A percentile compares a stretch with the other conserved stretches of the same genome.
Conservation (phyloP, 768 basidiomycete species). For the Mycena belliarum region DNA sequence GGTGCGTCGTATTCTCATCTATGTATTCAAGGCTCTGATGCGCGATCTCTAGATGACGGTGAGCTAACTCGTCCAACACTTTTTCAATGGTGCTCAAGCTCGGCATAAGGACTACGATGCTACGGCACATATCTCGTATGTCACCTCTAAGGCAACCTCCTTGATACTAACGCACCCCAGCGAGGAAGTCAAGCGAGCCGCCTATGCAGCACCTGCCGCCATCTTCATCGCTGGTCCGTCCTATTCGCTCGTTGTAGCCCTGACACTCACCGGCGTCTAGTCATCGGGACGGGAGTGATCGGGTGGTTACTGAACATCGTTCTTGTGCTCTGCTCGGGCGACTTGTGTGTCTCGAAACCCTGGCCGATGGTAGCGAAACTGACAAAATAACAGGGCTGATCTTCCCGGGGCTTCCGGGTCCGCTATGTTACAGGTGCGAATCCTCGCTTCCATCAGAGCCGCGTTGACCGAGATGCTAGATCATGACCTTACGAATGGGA, state of each 20-base stretch:
- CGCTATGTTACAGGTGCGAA: slow-evolving; percentile 64
- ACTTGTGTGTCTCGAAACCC: slow-evolving; percentile 48
- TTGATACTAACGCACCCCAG: slow-evolving; percentile 35
- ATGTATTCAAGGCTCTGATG: slow-evolving; percentile 2
- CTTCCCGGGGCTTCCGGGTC: slow-evolving; percentile 72
- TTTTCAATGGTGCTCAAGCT: background rate
- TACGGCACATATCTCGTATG: slow-evolving; percentile 80
- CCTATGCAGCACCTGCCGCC: slow-evolving; percentile 53
- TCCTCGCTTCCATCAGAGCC: background rate
- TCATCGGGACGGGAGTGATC: slow-evolving; percentile 73
- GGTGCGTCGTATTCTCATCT: slow-evolving; percentile 39
- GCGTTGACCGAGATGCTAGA: slow-evolving; percentile 38
- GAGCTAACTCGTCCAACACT: slow-evolving; percentile 24
- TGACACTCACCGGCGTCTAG: slow-evolving; percentile 34
- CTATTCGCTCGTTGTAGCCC: background rate
- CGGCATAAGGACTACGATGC: slow-evolving; percentile 71
- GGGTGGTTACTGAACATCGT: slow-evolving; percentile 91
- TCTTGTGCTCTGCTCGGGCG: slow-evolving; percentile 80
- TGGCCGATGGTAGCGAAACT: slow-evolving; percentile 1
- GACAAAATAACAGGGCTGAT: slow-evolving; percentile 42
- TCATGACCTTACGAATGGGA: slow-evolving; percentile 76
- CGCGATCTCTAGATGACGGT: slow-evolving; percentile 54
- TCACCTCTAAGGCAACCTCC: slow-evolving; percentile 15
- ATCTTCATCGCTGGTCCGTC: slow-evolving; percentile 30
- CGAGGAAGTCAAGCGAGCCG: slow-evolving; percentile 79